Percentiles rank a stretch among this genome's conserved stretches.
phyloP scores from a whole-genome alignment of 768 basidiomycete genomes.

The Lyophyllum atratum region DNA sequence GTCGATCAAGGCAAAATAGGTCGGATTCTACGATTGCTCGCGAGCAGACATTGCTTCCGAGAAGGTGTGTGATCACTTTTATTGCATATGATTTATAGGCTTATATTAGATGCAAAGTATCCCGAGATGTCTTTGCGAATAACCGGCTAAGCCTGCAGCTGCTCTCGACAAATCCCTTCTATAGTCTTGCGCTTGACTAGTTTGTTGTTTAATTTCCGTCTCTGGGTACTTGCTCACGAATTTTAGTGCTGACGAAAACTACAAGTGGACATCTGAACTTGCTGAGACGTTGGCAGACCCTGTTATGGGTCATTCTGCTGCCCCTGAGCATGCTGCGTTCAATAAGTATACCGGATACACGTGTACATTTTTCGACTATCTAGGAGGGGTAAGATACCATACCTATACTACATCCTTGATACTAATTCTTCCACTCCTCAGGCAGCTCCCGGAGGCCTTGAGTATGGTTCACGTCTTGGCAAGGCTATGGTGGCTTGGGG shows the following conservation, averaged over 20 bases:
- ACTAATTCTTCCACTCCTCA: too few relatives aligned
- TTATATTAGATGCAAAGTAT: conserved; percentile 22
- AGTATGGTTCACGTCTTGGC: conserved; percentile 24
- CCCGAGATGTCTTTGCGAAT: conserved; percentile 39
- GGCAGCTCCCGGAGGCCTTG: conserved; percentile 12
- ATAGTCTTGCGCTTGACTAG: conserved; percentile 26
- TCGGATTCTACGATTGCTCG: conserved; percentile 39
- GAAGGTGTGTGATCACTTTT: conserved; percentile 21
- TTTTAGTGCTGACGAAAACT: background rate
- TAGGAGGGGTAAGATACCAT: background rate
- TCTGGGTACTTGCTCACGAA: conserved; percentile 15
- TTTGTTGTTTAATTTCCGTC: conserved; percentile 12
- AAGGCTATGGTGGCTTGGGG: conserved; percentile 32
- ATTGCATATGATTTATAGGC: conserved; percentile 7
- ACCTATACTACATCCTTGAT: too few relatives aligned
- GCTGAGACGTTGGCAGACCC: conserved; percentile 36
- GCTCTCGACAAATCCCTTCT: conserved; percentile 30
- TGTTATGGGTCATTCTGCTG: conserved; percentile 23
- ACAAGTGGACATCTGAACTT: conserved; percentile 24
- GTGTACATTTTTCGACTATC: conserved; percentile 1
- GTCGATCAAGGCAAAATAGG: conserved; percentile 37
- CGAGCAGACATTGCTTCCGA: conserved; percentile 40
- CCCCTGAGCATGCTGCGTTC: conserved; percentile 25
- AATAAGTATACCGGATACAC: conserved; percentile 16
- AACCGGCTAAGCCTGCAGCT: conserved; percentile 40